A percentile compares a stretch with the other conserved stretches of the same genome.
phyloP scores from a whole-genome alignment of 495 filamentous ascomycete species.

The Pyrenula aspistea region DNA sequence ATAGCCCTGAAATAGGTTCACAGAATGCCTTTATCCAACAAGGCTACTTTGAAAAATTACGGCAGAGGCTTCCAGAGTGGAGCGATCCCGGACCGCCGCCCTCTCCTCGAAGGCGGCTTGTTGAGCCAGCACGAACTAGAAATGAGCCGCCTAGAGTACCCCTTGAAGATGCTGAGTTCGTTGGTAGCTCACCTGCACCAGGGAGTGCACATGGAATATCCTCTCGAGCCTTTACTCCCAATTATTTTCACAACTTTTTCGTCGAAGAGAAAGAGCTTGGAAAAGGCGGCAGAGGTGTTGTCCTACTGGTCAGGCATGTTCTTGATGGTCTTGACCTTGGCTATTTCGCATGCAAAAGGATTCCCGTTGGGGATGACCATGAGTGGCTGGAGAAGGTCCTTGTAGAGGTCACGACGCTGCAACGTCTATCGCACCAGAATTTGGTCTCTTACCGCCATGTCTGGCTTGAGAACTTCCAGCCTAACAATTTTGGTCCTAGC shows the following conservation, averaged over 20 bases:
- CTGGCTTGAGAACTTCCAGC: conserved; percentile 83
- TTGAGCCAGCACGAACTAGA: conserved; percentile 29
- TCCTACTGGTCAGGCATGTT: conserved; percentile 80
- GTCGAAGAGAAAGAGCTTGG: conserved; percentile 76
- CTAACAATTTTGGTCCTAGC: conserved; percentile 75
- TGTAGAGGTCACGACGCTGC: conserved; percentile 82
- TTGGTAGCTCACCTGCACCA: conserved; percentile 36
- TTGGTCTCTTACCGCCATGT: conserved; percentile 95
- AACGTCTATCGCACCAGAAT: conserved; percentile 84
- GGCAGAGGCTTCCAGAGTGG: conserved; percentile 44
- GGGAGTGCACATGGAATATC: conserved; percentile 51
- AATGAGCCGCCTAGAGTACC: conserved; percentile 18
- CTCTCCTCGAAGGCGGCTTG: conserved; percentile 40
- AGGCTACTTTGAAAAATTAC: conserved; percentile 89
- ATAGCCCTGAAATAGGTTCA: conserved; percentile 17
- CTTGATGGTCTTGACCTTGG: conserved; percentile 79
- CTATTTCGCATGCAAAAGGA: conserved; percentile 91
- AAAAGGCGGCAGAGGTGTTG: conserved; percentile 86
- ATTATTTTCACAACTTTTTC: conserved; percentile 89
- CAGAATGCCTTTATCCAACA: conserved; percentile 70
- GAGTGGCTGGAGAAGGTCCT: conserved; percentile 92
- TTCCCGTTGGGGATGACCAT: conserved; percentile 91
- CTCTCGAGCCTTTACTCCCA: conserved; percentile 71
- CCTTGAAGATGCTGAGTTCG: conserved; percentile 30
- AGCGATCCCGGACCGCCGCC: conserved; percentile 31